Evolutionary conservation across 2,329 filamentous ascomycete genomes (phyloP).

Genomic region (Aspergillus aculeatinus): DNA sequence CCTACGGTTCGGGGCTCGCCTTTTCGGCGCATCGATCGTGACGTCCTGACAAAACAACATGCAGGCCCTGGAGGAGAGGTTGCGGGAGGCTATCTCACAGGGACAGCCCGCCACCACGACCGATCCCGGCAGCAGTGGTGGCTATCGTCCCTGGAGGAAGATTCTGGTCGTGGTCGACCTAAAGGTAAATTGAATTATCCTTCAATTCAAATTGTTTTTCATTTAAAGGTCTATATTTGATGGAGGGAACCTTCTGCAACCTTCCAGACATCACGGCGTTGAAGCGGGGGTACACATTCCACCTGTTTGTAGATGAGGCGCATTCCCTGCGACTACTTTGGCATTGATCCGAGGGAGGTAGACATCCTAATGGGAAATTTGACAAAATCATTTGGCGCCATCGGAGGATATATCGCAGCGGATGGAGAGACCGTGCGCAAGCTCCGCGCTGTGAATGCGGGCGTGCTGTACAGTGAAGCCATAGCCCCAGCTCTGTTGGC

Average conservation of each 20-base stretch:
- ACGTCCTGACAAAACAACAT: conserved; percentile 99
- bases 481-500: conserved; percentile 83
- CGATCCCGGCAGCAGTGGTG: too few species aligned
- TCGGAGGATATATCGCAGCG: conserved; percentile 90
- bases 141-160: conserved; percentile 97
- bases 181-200: too few species aligned
- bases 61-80: conserved; percentile 75
- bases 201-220: too few species aligned
- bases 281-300: conserved; percentile 96
- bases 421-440: conserved; percentile 92
- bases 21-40: conserved; percentile 90
- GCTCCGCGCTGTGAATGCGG: conserved; percentile 80
- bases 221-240: conserved; percentile 97
- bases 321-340: conserved; percentile 97
- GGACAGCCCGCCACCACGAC: conserved; percentile 81
- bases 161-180: conserved; percentile 93
- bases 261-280: conserved; percentile 83
- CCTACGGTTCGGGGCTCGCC: conserved; percentile 89
- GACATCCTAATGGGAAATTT: conserved; percentile 98
- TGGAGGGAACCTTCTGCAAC: conserved; percentile 99
- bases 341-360: conserved; percentile 79
- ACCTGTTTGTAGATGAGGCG: conserved; percentile 92
- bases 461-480: conserved; percentile 81
- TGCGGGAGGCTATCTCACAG: conserved; percentile 91
- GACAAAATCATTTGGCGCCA: conserved; percentile 97